Base-by-base conservation (phyloP, 163 green algal species). In the Trebouxiophyceae sp. region DNA sequence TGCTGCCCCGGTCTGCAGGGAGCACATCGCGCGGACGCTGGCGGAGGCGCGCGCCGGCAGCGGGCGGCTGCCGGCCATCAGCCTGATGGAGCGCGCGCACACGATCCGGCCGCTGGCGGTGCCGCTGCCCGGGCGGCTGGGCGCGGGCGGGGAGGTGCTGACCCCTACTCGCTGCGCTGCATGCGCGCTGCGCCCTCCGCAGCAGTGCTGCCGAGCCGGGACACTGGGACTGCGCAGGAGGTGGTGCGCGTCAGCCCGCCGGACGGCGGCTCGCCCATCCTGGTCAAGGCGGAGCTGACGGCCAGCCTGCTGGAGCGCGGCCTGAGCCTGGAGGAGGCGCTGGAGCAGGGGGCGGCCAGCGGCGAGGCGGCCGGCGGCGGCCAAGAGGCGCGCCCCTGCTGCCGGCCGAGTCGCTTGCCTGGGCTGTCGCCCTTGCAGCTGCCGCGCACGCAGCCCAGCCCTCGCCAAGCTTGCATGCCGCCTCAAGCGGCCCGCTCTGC, bases 11-110 rank as follows among this genome's bases (percentile, higher is more conserved):
- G 26, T 34, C 31, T 32, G 44, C 57, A 71, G 65, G 45, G 65
- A 71, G 45, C 44, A 60, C 27, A 71, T 71, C 59, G 23, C 22
- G 45, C 45, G 20, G 45, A 23, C 24, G 23, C 24, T 60, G 28
- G 23, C 26, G 30, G 45, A 23, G 61, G 45, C 45, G 19, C 19
- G 30, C 22, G 64, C 59, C 27, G 32, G 22, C 27, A 44, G 23
- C 23, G 20, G 23, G 16, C 33, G 34, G 58, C 26, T 29, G n/a
- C 20, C 58, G 33, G 26, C 33, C 4, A 27, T 65, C 4, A 45
- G 26, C 3, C 58, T 65, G 5, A 54, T 65, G 58, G 58, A 65
- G 33, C 33, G 58, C 33, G 58, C 58, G 2, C 8, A 55, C 33
- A 65, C 58, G 2, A 55, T 65, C 23, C 58, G 33, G 23, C 3